These are phyloP conservation scores for Guyanaporus albipodus DNA, from an alignment of 768 basidiomycete genomes.

Conservation along the genomic window DNA sequence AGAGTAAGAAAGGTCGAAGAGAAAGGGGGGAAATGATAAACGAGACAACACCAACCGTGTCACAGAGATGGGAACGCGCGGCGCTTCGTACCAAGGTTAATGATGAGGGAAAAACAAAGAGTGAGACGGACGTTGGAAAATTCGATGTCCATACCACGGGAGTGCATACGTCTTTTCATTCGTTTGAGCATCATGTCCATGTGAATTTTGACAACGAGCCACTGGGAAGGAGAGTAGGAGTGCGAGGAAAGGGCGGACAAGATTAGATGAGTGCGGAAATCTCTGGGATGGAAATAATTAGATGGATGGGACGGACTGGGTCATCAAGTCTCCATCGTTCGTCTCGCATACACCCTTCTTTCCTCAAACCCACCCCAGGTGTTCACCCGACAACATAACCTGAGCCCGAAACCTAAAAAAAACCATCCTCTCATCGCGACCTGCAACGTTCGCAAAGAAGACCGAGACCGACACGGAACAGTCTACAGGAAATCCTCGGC, in stretches of 20 bases:
- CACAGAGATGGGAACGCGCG: conserved; percentile 18
- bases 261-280: conserved; percentile 27
- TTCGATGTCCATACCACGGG: conserved; percentile 28
- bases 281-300: conserved; percentile 20
- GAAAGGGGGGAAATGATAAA: neutral
- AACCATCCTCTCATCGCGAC: conserved; percentile 29
- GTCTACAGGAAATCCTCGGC: conserved; percentile 79
- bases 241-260: conserved; percentile 10
- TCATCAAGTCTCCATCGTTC: conserved; percentile 31
- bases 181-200: conserved; percentile 8
- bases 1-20: neutral
- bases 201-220: conserved; percentile 9
- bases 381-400: conserved; percentile 17
- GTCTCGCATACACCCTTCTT: neutral
- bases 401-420: conserved; percentile 28
- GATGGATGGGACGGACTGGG: conserved; percentile 36
- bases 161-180: conserved; percentile 10
- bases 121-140: conserved; percentile 21
- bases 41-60: conserved; percentile 32
- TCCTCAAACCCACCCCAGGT: conserved; percentile 1
- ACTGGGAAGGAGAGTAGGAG: conserved; percentile 10
- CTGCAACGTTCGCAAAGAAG: conserved; percentile 25
- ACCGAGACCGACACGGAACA: conserved; percentile 27
- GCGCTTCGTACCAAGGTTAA: conserved; percentile 24
- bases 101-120: neutral